These are phyloP conservation scores for Lophiotrema nucula DNA, from an alignment of 495 filamentous ascomycete species.

Conservation along the genomic window DNA sequence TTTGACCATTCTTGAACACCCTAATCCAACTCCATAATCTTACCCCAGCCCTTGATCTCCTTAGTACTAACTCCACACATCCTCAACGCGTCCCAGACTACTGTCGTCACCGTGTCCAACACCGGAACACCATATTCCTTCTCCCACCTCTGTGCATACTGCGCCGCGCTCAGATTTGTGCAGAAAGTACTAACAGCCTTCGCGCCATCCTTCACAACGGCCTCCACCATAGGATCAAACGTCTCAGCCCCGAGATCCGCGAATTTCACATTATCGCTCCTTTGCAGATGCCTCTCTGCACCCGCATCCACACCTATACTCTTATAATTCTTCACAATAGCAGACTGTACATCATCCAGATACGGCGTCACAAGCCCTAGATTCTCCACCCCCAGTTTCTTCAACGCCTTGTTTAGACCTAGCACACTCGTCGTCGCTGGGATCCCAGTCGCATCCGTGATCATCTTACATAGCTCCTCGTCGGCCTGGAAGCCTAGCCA, in stretches of 20 bases:
- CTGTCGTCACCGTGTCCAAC: conserved; percentile 38
- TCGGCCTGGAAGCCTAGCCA: conserved; percentile 38
- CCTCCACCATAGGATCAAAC: conserved; percentile 33
- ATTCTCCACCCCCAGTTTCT: conserved; percentile 23
- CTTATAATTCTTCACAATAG: conserved; percentile 34
- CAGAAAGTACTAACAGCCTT: conserved; percentile 34
- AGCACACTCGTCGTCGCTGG: conserved; percentile 34
- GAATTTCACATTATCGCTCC: conserved; percentile 35
- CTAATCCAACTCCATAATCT: conserved; percentile 26
- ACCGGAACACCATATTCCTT: conserved; percentile 26
- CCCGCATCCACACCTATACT: conserved; percentile 29
- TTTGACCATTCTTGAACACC: background rate
- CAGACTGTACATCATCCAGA: conserved; percentile 32
- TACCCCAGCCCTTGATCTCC: conserved; percentile 28
- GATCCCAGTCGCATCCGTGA: conserved; percentile 31
- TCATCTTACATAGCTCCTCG: conserved; percentile 31
- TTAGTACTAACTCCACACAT: conserved; percentile 26
- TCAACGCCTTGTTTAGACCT: conserved; percentile 35
- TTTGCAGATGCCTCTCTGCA: conserved; percentile 29
- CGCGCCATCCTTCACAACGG: conserved; percentile 22
- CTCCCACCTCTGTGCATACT: conserved; percentile 35
- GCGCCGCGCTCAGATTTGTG: conserved; percentile 36
- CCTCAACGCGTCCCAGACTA: conserved; percentile 36
- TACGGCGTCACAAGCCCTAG: conserved; percentile 38
- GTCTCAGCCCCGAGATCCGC: conserved; percentile 26